Base-by-base conservation (phyloP, 2,329 filamentous ascomycete species). In the Xylaria sp. region DNA sequence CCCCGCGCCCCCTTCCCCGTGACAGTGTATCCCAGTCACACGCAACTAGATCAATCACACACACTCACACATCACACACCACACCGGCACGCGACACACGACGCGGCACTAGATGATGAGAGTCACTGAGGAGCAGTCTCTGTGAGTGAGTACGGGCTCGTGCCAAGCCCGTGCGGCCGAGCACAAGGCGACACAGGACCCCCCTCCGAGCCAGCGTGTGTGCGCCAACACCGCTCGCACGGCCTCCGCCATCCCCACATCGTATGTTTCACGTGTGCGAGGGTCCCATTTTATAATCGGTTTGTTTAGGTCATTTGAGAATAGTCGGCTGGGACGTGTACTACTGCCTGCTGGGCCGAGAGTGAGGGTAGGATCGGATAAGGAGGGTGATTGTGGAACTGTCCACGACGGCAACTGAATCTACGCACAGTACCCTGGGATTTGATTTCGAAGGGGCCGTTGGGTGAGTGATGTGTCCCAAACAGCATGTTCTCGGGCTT, bases 201-300 rank as follows among this genome's bases (percentile, higher is more conserved):
- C 43, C 51, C 33, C 31, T 33, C 53, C 59, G 59, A 57, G 53
- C 47, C 31, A 8, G 23, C 28, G 31, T 21, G 43, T 51, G 25
- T 23, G 37, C 14, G 28, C 28, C 25, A 46, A 40, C 45, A 31
- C 28, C 61, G 17, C 52, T 25, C 45, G 35, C 42, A 58, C 56
- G 53, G 52, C 46, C 57, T 33, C 57, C 43, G 45, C 43, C 31
- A 52, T 60, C n/a, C 47, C 43, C 47, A 57, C 57, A 23, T 35
- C 38, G 17, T 33, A 6, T 21, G 57, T 63, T n/a, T 15, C 57
- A 63, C 61, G 51, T 17, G 57, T 63, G 21, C n/a, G 46, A 60
- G 56, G 45, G 38, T 3, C 14, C 46, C 12, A 19, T 11, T 46
- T 35, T 45, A 28, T 45, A n/a, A 8, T 50, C 5, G 19, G 3